Conservation (phyloP, 23 red algal genomes). For the Gracilaria domingensis region DNA sequence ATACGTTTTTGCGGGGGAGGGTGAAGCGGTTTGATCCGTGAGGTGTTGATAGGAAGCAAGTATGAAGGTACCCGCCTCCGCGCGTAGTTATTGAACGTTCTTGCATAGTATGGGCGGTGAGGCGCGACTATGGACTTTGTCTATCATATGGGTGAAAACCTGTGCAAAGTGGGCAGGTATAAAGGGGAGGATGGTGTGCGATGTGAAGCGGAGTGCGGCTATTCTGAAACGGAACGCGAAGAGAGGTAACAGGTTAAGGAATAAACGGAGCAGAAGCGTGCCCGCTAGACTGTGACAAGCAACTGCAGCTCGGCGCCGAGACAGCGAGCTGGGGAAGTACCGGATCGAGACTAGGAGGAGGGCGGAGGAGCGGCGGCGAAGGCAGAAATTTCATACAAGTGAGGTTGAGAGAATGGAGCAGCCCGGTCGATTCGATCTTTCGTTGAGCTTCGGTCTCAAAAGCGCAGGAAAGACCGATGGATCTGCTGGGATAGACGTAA, state of each 20-base stretch:
- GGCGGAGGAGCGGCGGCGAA: constrained; percentile 2
- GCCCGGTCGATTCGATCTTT: not conserved
- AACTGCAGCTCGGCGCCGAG: not conserved
- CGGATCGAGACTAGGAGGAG: not conserved
- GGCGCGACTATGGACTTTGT: not conserved
- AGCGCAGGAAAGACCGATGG: too few species aligned
- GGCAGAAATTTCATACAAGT: not conserved
- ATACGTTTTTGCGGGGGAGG: too few species aligned
- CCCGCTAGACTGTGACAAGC: not conserved
- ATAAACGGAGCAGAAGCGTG: not conserved
- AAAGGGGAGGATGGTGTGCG: not conserved
- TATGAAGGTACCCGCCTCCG: constrained; percentile 31
- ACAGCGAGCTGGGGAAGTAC: too few species aligned
- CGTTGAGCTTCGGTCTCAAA: constrained; percentile 56
- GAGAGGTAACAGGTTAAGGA: constrained; percentile 14
- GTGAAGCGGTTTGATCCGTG: not conserved
- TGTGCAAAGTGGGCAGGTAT: constrained; percentile 44
- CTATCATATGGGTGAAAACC: constrained; percentile 59
- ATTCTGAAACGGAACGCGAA: not conserved
- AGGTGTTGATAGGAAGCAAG: constrained; percentile 22
- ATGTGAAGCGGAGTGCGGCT: not conserved
- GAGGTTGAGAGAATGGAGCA: not conserved
- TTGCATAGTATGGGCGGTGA: constrained; percentile 11
- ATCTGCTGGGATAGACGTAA: too few species aligned
- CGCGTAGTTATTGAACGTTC: constrained; percentile 56